Conservation (phyloP, 345 rosid genomes). For the Euphorbia lathyris region DNA sequence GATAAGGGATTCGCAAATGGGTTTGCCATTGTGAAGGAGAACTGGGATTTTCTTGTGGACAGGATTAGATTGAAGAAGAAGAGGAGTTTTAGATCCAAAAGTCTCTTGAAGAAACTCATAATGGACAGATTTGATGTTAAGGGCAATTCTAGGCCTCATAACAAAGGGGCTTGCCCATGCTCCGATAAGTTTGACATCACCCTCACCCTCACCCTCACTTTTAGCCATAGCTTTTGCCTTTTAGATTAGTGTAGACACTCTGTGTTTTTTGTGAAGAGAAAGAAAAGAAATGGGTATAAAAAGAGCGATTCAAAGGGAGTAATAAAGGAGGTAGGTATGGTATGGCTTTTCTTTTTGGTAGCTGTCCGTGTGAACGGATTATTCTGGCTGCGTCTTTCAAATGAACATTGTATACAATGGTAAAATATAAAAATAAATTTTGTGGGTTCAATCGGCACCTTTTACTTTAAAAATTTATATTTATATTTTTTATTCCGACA, state of each 20-base stretch:
- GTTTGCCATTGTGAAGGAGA: slow-evolving; percentile 55
- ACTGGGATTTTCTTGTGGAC: slow-evolving; percentile 80
- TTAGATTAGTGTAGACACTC: background rate
- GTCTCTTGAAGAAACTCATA: slow-evolving; percentile 61
- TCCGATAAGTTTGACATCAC: slow-evolving; percentile 56
- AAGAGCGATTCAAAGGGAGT: too few species aligned
- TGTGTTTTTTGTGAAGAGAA: background rate
- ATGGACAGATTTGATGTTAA: slow-evolving; percentile 56
- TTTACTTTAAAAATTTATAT: too few species aligned
- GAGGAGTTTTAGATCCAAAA: slow-evolving; percentile 49
- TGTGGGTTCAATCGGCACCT: too few species aligned
- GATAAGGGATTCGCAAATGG: slow-evolving; percentile 62
- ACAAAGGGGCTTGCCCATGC: slow-evolving; percentile 80
- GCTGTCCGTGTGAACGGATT: too few species aligned
- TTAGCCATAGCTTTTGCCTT: slow-evolving; percentile 12
- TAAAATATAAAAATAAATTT: too few species aligned
- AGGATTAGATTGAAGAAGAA: slow-evolving; percentile 66
- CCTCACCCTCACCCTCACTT: too few species aligned
- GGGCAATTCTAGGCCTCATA: slow-evolving; percentile 65
- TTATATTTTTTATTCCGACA: too few species aligned
- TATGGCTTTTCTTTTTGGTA: too few species aligned
- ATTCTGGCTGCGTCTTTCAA: too few species aligned
- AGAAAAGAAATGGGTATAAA: too few species aligned
- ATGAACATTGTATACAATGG: too few species aligned
- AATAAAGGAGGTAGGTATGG: too few species aligned